These are phyloP conservation scores for Mariannaea sp. DNA, from an alignment of 2,329 filamentous ascomycete genomes.

Conservation along the genomic window DNA sequence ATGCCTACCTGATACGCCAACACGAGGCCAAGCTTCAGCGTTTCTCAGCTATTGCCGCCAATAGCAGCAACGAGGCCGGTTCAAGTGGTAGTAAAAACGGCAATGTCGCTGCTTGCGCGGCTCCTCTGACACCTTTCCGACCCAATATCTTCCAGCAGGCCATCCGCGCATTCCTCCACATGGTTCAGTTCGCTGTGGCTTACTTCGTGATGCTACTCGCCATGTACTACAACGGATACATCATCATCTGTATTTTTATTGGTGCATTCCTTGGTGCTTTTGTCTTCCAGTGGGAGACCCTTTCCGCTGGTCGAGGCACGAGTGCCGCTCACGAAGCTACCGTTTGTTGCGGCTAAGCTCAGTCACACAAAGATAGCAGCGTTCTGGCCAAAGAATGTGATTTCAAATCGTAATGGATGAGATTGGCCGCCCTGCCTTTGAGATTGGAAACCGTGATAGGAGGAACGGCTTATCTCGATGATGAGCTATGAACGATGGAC, in stretches of 20 bases:
- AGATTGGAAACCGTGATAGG: too few species aligned
- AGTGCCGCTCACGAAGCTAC: slow-evolving; percentile 46
- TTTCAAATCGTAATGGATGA: background rate
- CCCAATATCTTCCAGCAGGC: slow-evolving; percentile 69
- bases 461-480: background rate
- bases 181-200: slow-evolving; percentile 72
- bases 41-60: slow-evolving; percentile 16
- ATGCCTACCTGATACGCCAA: slow-evolving; percentile 65
- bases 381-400: background rate
- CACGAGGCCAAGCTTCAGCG: slow-evolving; percentile 46
- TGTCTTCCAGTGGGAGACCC: slow-evolving; percentile 71
- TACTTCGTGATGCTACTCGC: slow-evolving; percentile 75
- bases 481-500: background rate
- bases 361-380: background rate
- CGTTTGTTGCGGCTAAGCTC: slow-evolving; percentile 47
- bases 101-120: slow-evolving; percentile 15
- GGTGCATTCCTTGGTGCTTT: slow-evolving; percentile 76
- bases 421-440: too few species aligned
- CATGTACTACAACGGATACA: slow-evolving; percentile 68
- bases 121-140: slow-evolving; percentile 47
- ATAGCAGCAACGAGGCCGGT: slow-evolving; percentile 14
- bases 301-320: slow-evolving; percentile 41
- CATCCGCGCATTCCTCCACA: slow-evolving; percentile 69
- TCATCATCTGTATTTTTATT: slow-evolving; percentile 81
- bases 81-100: slow-evolving; percentile 33